phyloP scores from a whole-genome alignment of 352 stramenopile genomes.

The Thraustochytrium sp. region DNA sequence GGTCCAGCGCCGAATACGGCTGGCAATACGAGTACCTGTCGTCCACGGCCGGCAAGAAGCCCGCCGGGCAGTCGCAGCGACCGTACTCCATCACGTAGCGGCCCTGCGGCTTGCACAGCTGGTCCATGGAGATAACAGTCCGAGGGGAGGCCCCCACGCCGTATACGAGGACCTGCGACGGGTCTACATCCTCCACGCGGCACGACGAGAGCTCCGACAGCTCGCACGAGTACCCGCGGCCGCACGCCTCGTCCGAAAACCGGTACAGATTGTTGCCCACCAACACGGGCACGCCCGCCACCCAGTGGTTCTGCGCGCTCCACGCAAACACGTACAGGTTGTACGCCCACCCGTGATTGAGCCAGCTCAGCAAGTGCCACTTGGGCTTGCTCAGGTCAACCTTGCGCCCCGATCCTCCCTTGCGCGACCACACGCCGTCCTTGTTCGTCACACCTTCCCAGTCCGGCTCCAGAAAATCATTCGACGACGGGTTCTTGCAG shows the following conservation, averaged over 20 bases:
- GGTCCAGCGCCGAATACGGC: constrained; percentile 39
- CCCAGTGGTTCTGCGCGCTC: constrained; percentile 25
- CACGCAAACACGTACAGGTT: constrained; percentile 41
- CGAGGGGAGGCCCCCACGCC: not conserved
- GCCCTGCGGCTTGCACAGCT: constrained; percentile 24
- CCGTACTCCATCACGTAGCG: not conserved
- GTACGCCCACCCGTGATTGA: constrained; percentile 42
- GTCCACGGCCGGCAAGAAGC: not conserved
- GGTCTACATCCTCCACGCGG: not conserved
- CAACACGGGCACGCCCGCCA: constrained; percentile 1
- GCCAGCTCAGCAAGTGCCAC: constrained; percentile 34
- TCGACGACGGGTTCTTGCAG: constrained; percentile 15
- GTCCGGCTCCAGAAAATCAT: constrained; percentile 19
- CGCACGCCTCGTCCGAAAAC: constrained; percentile 17
- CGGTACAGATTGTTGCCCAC: constrained; percentile 35
- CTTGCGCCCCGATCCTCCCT: not conserved
- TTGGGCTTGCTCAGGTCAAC: not conserved
- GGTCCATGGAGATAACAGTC: constrained; percentile 28
- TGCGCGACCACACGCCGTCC: not conserved
- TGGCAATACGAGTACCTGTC: constrained; percentile 14
- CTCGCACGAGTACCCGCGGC: constrained; percentile 27
- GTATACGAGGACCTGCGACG: not conserved
- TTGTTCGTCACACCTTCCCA: not conserved
- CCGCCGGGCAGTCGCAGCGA: constrained; percentile 1
- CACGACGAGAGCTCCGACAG: constrained; percentile 12